Base-by-base conservation (phyloP, 345 rosid species). In the Boechera divaricarpa region DNA sequence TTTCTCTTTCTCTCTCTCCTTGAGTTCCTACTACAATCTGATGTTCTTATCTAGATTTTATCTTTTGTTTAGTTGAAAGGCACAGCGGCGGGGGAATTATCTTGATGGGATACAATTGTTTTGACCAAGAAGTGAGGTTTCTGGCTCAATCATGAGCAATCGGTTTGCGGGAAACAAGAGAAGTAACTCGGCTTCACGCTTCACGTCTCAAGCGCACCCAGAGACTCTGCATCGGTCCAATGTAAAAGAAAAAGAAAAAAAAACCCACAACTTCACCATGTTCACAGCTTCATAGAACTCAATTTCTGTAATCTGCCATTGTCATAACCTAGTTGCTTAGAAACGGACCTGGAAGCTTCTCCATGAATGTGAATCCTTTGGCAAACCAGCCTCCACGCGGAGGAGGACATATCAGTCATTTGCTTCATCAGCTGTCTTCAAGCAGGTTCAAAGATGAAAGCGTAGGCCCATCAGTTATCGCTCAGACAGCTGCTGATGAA, bases 401-500 rank as follows among this genome's bases (percentile, higher is more conserved):
- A 51, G 83, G 85, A 52, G 79, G 79, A 15, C 98, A 88, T 32
- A 82, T 81, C 70, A 87, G 81, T 38, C 95, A 93, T 42, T 80
- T 87, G 75, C 73, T 82, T 72, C 95, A 86, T 63, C 94, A 90
- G 80, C 81, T 69, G 45, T 79, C 87, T 63, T 68, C 90, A 13
- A 92, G 84, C 76, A 89, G 88, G 80, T 88, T 89, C 63, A 85
- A 84, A 74, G 99, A 92, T 32, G 80, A 79, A 41, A 89, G 73
- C 81, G 3, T 47, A 3, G 72, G 75, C 29, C 74, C 89, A 26
- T 89, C 94, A 32, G 47, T 86, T 51, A 82, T 89, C 47, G 75
- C 89, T 48, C 96, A 88, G 39, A 78, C 91, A 59, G 98, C 97
- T 83, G 99, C 98, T 52, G 99, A 95, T 82, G 99, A 95, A 89